These are phyloP conservation scores for Tetratostichococcus sp. DNA, from an alignment of 139 green algal species.

Conservation along the genomic window DNA sequence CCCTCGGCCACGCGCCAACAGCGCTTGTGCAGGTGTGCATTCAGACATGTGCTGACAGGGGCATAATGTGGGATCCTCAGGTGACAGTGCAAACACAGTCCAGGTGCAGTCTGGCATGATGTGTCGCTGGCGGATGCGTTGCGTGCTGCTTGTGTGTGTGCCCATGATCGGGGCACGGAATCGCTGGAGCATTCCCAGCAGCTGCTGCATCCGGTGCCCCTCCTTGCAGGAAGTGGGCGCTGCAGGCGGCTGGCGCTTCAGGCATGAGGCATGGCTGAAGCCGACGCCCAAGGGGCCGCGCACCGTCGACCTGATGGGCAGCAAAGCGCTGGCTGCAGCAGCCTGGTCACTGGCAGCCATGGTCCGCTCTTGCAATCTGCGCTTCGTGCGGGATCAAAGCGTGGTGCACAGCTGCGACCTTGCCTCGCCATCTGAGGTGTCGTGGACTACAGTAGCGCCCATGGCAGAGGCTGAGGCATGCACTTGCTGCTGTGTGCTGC, in stretches of 20 bases:
- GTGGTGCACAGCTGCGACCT: no score
- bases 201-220: no score
- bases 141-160: neutral
- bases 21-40: constrained; percentile 7
- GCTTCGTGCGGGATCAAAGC: no score
- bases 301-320: neutral
- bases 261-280: neutral
- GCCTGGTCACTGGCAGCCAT: neutral
- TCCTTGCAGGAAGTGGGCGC: neutral
- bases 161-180: neutral
- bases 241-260: neutral
- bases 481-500: neutral
- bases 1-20: constrained; percentile 2
- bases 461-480: no score
- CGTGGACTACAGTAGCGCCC: no score
- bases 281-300: no score
- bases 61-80: no score
- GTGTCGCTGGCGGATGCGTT: no score
- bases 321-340: neutral
- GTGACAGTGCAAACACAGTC: no score
- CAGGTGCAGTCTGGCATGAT: no score
- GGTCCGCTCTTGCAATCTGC: neutral
- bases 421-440: no score
- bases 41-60: neutral
- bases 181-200: no score